Evolutionary conservation across 2,329 filamentous ascomycete genomes (phyloP), one percentile per base, ranked within the genome.

Genomic region (Cucurbitaria berberidis): DNA sequence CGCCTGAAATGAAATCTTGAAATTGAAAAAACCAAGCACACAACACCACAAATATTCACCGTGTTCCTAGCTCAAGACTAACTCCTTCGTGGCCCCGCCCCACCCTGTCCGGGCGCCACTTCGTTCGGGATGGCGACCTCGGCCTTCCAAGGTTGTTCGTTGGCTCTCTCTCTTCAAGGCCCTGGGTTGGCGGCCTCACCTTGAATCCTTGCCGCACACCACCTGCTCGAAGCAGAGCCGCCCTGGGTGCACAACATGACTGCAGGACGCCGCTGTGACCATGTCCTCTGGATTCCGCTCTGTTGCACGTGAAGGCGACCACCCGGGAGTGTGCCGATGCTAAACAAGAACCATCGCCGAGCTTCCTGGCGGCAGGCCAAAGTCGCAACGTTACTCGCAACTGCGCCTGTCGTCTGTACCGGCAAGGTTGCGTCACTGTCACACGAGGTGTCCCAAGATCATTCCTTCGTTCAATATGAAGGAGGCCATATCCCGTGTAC

Each of bases 261-360:
- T 6, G 47, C 46, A 22, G 45, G 48, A 45, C 24, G 22, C 46
- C 47, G 43, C n/a, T 26, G 52, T 59, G 46, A 48, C 36, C 48
- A 49, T 16, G 19, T 47, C 35, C 50, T 40, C 48, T 40, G 22
- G 39, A 55, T 32, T 48, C 48, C 29, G 32, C 18, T 42, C 29
- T 26, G 55, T 60, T 42, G 59, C 57, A 60, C 61, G 54, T 51
- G 48, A 57, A 48, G 51, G 39, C 43, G 43, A 45, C 48, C 47
- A 45, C 48, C 47, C 60, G 60, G 60, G 24, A 55, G 41, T 48
- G 38, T 51, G 54, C 59, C 61, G 59, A 63, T 51, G 24, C 41
- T 57, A 43, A 56, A 48, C 39, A 56, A 48, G 44, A 51, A 34
- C 30, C 36, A 56, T 41, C 57, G 46, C 36, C 36, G 36, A 39